These are phyloP conservation scores for Luzula sylvatica DNA, from an alignment of 176 grass and related monocot species.

Conservation along the genomic window DNA sequence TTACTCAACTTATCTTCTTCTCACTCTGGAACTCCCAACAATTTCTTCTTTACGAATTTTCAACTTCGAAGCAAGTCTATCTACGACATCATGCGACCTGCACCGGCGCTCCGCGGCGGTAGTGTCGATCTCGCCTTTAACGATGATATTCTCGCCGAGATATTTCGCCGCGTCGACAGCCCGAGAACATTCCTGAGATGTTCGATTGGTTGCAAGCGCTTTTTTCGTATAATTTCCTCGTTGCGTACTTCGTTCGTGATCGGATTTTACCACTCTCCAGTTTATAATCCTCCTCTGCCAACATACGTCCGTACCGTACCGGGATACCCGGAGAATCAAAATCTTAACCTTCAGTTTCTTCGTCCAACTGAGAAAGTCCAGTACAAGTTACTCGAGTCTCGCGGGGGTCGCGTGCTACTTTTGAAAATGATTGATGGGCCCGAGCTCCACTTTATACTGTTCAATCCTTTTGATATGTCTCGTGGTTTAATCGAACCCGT, in stretches of 20 bases:
- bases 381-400: background rate
- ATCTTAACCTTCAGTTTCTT: background rate
- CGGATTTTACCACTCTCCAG: slow-evolving; percentile 5
- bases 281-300: background rate
- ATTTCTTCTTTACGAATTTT: too few relatives aligned
- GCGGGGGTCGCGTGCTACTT: background rate
- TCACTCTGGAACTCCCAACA: too few relatives aligned
- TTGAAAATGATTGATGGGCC: slow-evolving; percentile 10
- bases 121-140: background rate
- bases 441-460: slow-evolving; percentile 7
- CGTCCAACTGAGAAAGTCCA: background rate
- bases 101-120: background rate
- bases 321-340: background rate
- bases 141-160: background rate
- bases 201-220: background rate
- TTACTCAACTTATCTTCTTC: background rate
- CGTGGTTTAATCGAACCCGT: background rate
- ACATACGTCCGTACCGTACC: background rate
- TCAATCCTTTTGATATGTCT: background rate
- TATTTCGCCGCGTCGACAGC: background rate
- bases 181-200: slow-evolving; percentile 4
- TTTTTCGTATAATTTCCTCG: slow-evolving; percentile 7
- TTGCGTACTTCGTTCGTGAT: background rate
- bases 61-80: too few relatives aligned
- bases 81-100: background rate